Base-by-base conservation (phyloP, 305 asterid species). In the Solanum hybrid region DNA sequence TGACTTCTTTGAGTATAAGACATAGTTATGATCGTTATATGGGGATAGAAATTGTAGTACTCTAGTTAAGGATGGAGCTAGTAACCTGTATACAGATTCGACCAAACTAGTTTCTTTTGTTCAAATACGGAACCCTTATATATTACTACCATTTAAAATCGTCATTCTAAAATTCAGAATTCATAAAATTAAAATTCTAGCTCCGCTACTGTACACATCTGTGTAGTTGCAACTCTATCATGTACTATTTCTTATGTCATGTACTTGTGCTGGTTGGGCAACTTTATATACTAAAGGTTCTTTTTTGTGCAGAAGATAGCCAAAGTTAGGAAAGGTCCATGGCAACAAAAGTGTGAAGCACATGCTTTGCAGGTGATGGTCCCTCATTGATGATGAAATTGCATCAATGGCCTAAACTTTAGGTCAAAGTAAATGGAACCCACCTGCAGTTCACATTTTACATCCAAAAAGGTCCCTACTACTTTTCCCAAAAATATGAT, bases 401-500 rank as follows among this genome's bases (percentile, higher is more conserved):
- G 71, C 78, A 87, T 19, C 34, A 35, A 29, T 32, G 38, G 72
- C 38, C 73, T 77, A 80, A 76, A 32, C 71, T 31, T 72, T 51
- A 51, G 88, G 89, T 72, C 86, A 81, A 51, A 36, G 32, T 32
- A 7, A 82, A 31, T 87, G 91, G 91, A 56, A 56, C 90, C 90
- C 86, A 73, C 77, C 69, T 51, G 29, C 80, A 32, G 77, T 26
- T 79, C 71, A 64, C 35, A 15, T 87, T 88, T 88, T 90, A 64
- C 51, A 35, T 35, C 51, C 77, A 36, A 60, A 26, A 26, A 27
- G 90, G 90, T 90, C 90, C 90, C 66, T 45, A 45, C 87, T 26
- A 73, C 45, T 69, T 34, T 26, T 42, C 19, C 80, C 75, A 7
- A 42, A 71, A 10, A 75, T 56, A 80, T 71, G 19, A 7, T 86